Base-by-base conservation (phyloP, 2,329 filamentous ascomycete species). In the Ceratocystis alfenasii region DNA sequence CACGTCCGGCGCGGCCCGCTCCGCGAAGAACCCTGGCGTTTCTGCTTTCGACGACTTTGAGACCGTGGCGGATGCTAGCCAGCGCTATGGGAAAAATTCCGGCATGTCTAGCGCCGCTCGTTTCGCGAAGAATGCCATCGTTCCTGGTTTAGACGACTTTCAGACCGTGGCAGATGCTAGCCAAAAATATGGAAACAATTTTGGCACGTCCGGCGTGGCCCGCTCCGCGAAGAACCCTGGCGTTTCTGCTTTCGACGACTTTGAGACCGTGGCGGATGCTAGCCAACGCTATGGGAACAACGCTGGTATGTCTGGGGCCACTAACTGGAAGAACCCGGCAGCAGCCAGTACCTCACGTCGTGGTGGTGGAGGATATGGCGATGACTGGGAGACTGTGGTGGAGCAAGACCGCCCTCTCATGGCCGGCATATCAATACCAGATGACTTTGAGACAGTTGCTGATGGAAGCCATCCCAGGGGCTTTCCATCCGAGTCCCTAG, bases 311-410 rank as follows among this genome's bases (percentile, higher is more conserved):
- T 22, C 59, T 2, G 17, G 20, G 17, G n/a, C 28, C 1, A 22
- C 22, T 41, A 22, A 33, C 22, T 36, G 55, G 55, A 15, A 59
- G 28, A 59, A 59, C 7, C n/a, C 2, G 55, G 55, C 55, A 53
- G 15, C n/a, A n/a, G 55, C 28, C 2, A 20, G 12, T n/a, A n/a
- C 55, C 15, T 20, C 55, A 20, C 30, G 3, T 4, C 55, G 17
- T 3, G 15, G 48, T 15, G 30, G 17, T 20, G 44, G 62, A 17
- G 62, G 28, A 53, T 33, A 44, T 55, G n/a, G 22, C 53, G n/a
- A 46, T n/a, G 62, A 67, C 30, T 67, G 63, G 28, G 65, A 64
- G 53, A 67, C 65, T 8, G 62, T 67, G 28, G 48, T 67, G 22
- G 62, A 64, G 8, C 48, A 64, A 30, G 10, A 55, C n/a, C 48